A percentile compares a stretch with the other conserved stretches of the same genome.
Conservation (phyloP, 2,329 filamentous ascomycete species). For the Hortaea werneckii region DNA sequence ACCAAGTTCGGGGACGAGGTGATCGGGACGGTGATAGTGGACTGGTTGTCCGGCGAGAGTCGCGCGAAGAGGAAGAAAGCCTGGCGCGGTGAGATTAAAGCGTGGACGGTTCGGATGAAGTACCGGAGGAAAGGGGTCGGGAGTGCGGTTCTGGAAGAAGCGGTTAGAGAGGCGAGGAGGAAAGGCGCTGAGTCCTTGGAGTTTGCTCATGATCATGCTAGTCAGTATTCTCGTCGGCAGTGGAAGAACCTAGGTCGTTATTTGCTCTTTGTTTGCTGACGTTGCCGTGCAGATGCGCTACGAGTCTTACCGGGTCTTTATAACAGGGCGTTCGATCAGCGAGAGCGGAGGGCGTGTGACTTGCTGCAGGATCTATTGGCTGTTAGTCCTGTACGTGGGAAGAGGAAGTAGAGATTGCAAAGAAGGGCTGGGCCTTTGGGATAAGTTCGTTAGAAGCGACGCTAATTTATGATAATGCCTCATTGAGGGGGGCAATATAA, state of each 20-base stretch:
- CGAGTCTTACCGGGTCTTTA: conserved; percentile 54
- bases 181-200: conserved; percentile 59
- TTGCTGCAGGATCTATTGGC: conserved; percentile 28
- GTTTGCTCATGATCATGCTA: conserved; percentile 70
- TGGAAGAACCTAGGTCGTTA: too few species aligned
- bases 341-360: conserved; percentile 46
- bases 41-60: conserved; percentile 45
- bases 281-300: conserved; percentile 29
- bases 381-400: conserved; percentile 17
- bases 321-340: conserved; percentile 49
- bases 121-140: conserved; percentile 67
- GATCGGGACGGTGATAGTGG: conserved; percentile 61
- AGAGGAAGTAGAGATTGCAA: conserved; percentile 10
- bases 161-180: conserved; percentile 56
- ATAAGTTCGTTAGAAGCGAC: too few species aligned
- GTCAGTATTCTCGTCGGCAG: conserved; percentile 36
- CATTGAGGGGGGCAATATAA: too few species aligned
- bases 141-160: conserved; percentile 60
- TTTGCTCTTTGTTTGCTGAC: conserved; percentile 3
- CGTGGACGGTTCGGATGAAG: conserved; percentile 56
- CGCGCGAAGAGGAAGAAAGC: conserved; percentile 39
- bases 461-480: too few species aligned
- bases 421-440: too few species aligned
- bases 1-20: conserved; percentile 58
- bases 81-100: conserved; percentile 62